These are phyloP conservation scores for Myxozyma mucilagina DNA, from an alignment of 805 yeast genomes.

Conservation along the genomic window DNA sequence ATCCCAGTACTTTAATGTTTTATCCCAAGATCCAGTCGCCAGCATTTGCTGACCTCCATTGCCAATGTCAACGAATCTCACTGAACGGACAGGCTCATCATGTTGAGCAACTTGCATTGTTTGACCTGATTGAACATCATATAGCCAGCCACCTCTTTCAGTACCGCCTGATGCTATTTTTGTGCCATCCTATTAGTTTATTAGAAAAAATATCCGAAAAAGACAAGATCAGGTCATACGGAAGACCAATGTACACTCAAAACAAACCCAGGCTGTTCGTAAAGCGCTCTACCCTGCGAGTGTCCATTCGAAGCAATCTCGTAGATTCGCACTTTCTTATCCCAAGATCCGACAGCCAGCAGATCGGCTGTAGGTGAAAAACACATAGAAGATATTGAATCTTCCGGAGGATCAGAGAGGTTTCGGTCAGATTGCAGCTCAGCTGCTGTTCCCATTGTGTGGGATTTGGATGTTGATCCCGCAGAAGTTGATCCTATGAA, in stretches of 20 bases:
- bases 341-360: constrained; percentile 91
- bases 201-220: background rate
- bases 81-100: constrained; percentile 72
- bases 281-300: constrained; percentile 84
- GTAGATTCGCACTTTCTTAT: constrained; percentile 87
- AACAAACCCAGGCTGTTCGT: constrained; percentile 88
- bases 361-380: constrained; percentile 86
- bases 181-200: constrained; percentile 63
- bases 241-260: constrained; percentile 74
- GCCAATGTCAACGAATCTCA: constrained; percentile 80
- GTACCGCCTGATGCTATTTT: constrained; percentile 87
- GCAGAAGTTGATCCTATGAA: constrained; percentile 24
- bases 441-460: constrained; percentile 26
- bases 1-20: constrained; percentile 93
- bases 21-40: constrained; percentile 96
- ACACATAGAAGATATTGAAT: constrained; percentile 76
- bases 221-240: constrained; percentile 1
- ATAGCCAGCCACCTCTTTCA: constrained; percentile 82
- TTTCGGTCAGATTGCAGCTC: constrained; percentile 63
- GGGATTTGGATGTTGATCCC: background rate
- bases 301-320: constrained; percentile 76
- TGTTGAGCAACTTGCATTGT: constrained; percentile 82
- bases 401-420: constrained; percentile 75
- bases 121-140: constrained; percentile 81
- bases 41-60: constrained; percentile 73